These are phyloP conservation scores for Karstenula rhodostoma DNA, from an alignment of 2,329 filamentous ascomycete species.

Conservation along the genomic window DNA sequence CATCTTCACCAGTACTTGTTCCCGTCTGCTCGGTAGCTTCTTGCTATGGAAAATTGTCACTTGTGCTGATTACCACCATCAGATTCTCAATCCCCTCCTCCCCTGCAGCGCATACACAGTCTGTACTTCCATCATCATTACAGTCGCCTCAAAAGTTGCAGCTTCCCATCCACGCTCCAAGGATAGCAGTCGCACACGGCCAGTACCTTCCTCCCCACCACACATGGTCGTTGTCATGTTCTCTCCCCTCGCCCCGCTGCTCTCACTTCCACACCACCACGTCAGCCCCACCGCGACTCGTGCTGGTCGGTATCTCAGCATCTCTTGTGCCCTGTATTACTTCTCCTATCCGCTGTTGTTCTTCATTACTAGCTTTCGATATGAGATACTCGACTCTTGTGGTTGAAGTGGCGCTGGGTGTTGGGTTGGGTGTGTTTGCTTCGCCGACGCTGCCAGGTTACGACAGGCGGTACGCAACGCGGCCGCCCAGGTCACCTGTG, in stretches of 20 bases:
- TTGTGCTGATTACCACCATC: too few species aligned
- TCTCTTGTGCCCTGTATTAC: not conserved
- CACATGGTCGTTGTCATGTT: not conserved
- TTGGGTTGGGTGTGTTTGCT: too few species aligned
- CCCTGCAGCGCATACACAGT: too few species aligned
- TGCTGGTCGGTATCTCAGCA: not conserved
- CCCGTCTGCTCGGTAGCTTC: too few species aligned
- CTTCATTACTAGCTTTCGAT: not conserved
- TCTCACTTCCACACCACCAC: not conserved
- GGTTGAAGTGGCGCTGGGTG: not conserved
- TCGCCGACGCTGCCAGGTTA: not conserved
- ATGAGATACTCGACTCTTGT: not conserved
- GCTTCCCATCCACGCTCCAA: not conserved
- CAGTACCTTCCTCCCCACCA: not conserved
- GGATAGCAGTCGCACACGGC: not conserved
- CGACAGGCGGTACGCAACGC: not conserved
- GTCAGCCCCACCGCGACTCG: not conserved
- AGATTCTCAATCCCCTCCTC: too few species aligned
- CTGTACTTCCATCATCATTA: too few species aligned
- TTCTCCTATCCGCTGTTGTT: not conserved
- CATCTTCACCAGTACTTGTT: too few species aligned
- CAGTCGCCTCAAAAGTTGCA: too few species aligned
- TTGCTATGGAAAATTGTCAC: too few species aligned
- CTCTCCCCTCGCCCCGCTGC: not conserved
- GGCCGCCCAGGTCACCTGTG: too few species aligned